These are phyloP conservation scores for Kwoniella heveanensis DNA, from an alignment of 768 basidiomycete species.

Conservation along the genomic window DNA sequence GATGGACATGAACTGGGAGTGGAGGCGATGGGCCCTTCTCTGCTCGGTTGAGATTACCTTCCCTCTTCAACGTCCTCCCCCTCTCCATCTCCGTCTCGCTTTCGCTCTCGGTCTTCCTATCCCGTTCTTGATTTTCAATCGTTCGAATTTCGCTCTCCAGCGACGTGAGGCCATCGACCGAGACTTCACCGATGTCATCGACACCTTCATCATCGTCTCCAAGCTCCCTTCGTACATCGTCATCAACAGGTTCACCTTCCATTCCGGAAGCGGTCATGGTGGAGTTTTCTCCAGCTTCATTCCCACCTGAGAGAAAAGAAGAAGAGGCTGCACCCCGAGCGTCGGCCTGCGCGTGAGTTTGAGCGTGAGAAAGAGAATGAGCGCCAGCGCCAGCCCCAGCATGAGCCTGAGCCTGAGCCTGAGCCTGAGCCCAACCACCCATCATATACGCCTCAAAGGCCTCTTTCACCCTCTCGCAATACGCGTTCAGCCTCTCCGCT, in stretches of 20 bases:
- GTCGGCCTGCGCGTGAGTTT: not conserved
- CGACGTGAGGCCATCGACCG: not conserved
- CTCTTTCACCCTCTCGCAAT: constrained; percentile 53
- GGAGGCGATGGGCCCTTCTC: not conserved
- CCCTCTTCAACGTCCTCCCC: not conserved
- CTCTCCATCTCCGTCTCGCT: not conserved
- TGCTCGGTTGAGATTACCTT: not conserved
- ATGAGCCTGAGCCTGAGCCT: not conserved
- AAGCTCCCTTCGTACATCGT: not conserved
- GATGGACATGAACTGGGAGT: no score
- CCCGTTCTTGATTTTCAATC: not conserved
- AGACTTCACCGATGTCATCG: not conserved
- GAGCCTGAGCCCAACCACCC: constrained; percentile 20
- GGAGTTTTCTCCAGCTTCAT: no score
- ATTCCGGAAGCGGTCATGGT: no score
- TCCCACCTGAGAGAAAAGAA: no score
- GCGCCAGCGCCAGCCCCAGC: no score
- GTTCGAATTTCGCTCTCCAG: not conserved
- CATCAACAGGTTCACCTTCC: no score
- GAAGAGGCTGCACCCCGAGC: no score
- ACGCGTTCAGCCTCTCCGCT: constrained; percentile 51
- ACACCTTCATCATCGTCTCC: not conserved
- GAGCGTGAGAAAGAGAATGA: no score
- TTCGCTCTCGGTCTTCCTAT: no score
- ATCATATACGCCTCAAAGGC: constrained; percentile 54